These are phyloP conservation scores for Diaporthe humulicola DNA, from an alignment of 2,329 filamentous ascomycete genomes.

Conservation along the genomic window DNA sequence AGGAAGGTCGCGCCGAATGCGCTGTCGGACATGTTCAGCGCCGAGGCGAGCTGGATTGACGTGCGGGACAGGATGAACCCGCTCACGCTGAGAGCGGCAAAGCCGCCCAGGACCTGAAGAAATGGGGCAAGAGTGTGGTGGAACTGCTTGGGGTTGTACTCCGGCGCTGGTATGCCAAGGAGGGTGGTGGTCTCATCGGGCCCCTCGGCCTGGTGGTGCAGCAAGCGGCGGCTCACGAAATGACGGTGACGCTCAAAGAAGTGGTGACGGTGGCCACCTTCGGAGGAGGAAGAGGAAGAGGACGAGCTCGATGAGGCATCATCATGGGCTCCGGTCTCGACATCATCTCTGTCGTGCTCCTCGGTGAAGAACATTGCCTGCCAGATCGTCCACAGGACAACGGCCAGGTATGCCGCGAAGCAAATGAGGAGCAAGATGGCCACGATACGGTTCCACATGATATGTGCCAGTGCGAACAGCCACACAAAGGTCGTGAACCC, in stretches of 20 bases:
- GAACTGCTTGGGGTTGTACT: conserved; percentile 19
- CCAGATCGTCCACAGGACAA: conserved; percentile 59
- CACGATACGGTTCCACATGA: conserved; percentile 42
- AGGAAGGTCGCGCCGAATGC: conserved; percentile 39
- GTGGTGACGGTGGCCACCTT: not conserved
- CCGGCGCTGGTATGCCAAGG: conserved; percentile 15
- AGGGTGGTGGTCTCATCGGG: conserved; percentile 36
- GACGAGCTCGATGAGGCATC: conserved; percentile 52
- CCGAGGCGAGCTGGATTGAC: conserved; percentile 37
- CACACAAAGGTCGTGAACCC: conserved; percentile 56
- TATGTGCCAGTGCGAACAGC: conserved; percentile 50
- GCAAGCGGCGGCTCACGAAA: conserved; percentile 11
- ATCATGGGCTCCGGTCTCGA: conserved; percentile 44
- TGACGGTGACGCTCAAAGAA: conserved; percentile 18
- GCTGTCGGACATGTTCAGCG: conserved; percentile 41
- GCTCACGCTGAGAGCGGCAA: conserved; percentile 60
- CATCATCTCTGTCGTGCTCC: conserved; percentile 50
- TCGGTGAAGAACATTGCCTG: conserved; percentile 56
- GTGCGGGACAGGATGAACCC: conserved; percentile 40
- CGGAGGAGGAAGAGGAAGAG: conserved; percentile 55
- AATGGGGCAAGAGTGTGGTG: conserved; percentile 34
- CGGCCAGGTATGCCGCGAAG: conserved; percentile 59
- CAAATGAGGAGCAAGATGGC: conserved; percentile 55
- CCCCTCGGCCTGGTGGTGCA: not conserved
- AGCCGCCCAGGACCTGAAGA: conserved; percentile 34